Percentiles rank a stretch among this genome's conserved stretches.
Evolutionary conservation across 257 asterid genomes (phyloP).

Genomic region (Perilla frutescens): DNA sequence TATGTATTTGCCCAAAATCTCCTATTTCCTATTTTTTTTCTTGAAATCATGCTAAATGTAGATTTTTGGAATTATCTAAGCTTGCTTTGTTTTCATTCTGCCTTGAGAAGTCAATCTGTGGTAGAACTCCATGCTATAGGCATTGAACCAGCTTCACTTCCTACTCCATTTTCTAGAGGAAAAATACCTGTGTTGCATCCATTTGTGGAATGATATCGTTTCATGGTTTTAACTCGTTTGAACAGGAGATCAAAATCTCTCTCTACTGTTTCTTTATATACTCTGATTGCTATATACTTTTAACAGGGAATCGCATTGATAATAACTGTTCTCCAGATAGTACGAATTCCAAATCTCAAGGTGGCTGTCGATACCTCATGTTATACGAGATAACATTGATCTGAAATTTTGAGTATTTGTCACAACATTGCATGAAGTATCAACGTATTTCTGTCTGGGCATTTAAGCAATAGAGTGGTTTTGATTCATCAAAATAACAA

Average conservation of each 20-base stretch:
- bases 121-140: neutral
- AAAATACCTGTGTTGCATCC: neutral
- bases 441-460: too few species aligned
- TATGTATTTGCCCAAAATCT: neutral
- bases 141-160: neutral
- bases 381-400: neutral
- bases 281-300: neutral
- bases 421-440: neutral
- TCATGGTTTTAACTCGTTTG: neutral
- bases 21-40: neutral
- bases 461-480: neutral
- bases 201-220: neutral
- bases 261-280: slow-evolving; percentile 1
- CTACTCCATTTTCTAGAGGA: neutral
- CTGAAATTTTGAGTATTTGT: too few species aligned
- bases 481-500: neutral
- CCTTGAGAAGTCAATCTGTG: neutral
- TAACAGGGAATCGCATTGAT: slow-evolving; percentile 91
- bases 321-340: slow-evolving; percentile 85
- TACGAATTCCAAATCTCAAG: slow-evolving; percentile 93
- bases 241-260: neutral
- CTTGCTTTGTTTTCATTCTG: neutral
- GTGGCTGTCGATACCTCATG: slow-evolving; percentile 42
- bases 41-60: neutral
- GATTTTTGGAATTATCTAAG: neutral